Evolutionary conservation across 2,329 filamentous ascomycete species (phyloP).

Genomic region (Aspergillus tamarii): DNA sequence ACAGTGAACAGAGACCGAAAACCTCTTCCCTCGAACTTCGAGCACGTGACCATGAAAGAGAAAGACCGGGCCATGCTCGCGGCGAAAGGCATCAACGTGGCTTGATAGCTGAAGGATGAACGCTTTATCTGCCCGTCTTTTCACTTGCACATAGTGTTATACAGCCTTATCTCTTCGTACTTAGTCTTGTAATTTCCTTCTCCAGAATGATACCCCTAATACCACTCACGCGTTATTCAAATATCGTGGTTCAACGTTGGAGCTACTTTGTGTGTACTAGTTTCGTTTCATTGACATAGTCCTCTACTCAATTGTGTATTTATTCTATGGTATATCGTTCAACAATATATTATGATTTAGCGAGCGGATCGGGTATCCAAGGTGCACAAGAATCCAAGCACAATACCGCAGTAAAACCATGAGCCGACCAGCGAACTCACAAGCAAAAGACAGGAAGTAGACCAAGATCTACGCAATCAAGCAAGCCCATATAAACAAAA

Average conservation of each 20-base stretch:
- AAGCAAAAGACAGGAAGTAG: background rate
- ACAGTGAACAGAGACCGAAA: constrained; percentile 28
- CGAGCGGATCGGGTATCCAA: background rate
- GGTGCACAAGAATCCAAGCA: background rate
- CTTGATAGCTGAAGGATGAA: background rate
- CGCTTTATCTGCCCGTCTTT: too few species aligned
- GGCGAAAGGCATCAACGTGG: constrained; percentile 13
- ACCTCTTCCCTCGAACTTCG: constrained; percentile 48
- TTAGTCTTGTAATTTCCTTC: too few species aligned
- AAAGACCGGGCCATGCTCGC: constrained; percentile 18
- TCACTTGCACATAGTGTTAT: too few species aligned
- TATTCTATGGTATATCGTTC: background rate
- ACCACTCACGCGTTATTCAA: background rate
- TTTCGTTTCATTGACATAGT: background rate
- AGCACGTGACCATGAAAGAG: constrained; percentile 43
- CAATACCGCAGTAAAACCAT: background rate
- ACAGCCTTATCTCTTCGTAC: too few species aligned
- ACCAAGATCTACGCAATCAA: background rate
- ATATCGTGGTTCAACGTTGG: background rate
- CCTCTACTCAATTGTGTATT: background rate
- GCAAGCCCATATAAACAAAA: background rate
- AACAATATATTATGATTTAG: background rate
- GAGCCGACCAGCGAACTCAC: constrained; percentile 6
- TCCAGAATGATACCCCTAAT: background rate
- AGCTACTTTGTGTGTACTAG: background rate